These are phyloP conservation scores for Claviceps capensis DNA, from an alignment of 2,329 filamentous ascomycete species.

Conservation along the genomic window DNA sequence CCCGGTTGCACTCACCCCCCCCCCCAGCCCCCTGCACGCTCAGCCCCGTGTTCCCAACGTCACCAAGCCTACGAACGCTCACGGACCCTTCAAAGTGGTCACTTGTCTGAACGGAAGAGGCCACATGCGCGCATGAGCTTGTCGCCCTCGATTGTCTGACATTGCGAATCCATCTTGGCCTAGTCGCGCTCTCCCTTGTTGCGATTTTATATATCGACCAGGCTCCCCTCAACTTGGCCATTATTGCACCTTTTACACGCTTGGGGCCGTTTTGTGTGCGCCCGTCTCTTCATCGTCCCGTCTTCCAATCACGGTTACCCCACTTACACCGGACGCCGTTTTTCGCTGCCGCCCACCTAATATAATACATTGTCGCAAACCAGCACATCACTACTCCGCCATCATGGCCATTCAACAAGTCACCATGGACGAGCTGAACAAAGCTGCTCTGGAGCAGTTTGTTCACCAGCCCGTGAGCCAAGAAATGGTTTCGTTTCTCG, in stretches of 20 bases:
- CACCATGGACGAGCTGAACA: slow-evolving; percentile 47
- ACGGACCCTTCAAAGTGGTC: slow-evolving; percentile 15
- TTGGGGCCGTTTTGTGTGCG: not conserved
- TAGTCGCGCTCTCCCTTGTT: slow-evolving; percentile 8
- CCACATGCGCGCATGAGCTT: slow-evolving; percentile 18
- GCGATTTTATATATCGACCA: slow-evolving; percentile 7
- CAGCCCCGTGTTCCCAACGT: slow-evolving; percentile 32
- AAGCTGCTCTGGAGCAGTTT: slow-evolving; percentile 65
- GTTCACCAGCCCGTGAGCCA: slow-evolving; percentile 62
- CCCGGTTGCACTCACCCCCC: not conserved
- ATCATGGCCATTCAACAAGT: slow-evolving; percentile 36
- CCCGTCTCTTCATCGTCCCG: not conserved
- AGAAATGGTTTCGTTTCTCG: slow-evolving; percentile 67
- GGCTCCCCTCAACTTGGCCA: not conserved
- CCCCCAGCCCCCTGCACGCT: slow-evolving; percentile 10
- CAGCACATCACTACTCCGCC: not conserved
- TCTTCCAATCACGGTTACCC: not conserved
- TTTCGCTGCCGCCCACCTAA: no score
- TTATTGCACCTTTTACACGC: not conserved
- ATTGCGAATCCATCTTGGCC: slow-evolving; percentile 2
- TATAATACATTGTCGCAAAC: not conserved
- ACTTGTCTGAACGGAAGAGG: slow-evolving; percentile 13
- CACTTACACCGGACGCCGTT: not conserved
- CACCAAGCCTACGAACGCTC: slow-evolving; percentile 24
- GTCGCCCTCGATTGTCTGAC: slow-evolving; percentile 10